Evolutionary conservation across 2,329 filamentous ascomycete genomes (phyloP).

Genomic region (Cladorrhinum sp.): DNA sequence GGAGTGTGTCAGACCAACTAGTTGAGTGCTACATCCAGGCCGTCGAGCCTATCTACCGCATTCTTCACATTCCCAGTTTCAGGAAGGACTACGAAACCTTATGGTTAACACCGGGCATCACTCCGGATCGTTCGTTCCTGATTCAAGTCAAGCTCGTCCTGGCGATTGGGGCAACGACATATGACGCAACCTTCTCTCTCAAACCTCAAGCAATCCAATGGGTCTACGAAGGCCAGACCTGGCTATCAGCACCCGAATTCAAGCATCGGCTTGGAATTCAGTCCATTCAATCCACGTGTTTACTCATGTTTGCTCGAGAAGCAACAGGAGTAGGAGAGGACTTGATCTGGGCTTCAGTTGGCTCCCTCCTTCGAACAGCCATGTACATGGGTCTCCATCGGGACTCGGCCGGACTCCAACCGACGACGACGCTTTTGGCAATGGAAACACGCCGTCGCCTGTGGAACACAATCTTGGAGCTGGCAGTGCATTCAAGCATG

Average conservation of each 20-base stretch:
- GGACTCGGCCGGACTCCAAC: constrained; percentile 42
- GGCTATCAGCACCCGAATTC: constrained; percentile 50
- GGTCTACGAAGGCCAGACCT: constrained; percentile 56
- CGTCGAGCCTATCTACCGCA: constrained; percentile 45
- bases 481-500: constrained; percentile 45
- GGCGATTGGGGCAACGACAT: constrained; percentile 51
- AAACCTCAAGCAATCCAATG: constrained; percentile 50
- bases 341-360: constrained; percentile 47
- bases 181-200: constrained; percentile 50
- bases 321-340: constrained; percentile 39
- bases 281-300: constrained; percentile 46
- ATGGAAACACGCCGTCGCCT: constrained; percentile 49
- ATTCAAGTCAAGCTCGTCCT: constrained; percentile 57
- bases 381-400: constrained; percentile 51
- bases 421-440: constrained; percentile 33
- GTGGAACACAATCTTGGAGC: constrained; percentile 52
- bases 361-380: constrained; percentile 43
- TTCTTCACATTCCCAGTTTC: constrained; percentile 53
- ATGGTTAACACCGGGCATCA: constrained; percentile 37
- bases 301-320: constrained; percentile 44
- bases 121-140: constrained; percentile 44
- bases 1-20: constrained; percentile 44
- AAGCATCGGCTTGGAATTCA: constrained; percentile 50
- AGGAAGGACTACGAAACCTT: constrained; percentile 46
- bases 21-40: constrained; percentile 47